Base-by-base conservation (phyloP, 805 yeast genomes). In the Scheffersomyces lignosus region DNA sequence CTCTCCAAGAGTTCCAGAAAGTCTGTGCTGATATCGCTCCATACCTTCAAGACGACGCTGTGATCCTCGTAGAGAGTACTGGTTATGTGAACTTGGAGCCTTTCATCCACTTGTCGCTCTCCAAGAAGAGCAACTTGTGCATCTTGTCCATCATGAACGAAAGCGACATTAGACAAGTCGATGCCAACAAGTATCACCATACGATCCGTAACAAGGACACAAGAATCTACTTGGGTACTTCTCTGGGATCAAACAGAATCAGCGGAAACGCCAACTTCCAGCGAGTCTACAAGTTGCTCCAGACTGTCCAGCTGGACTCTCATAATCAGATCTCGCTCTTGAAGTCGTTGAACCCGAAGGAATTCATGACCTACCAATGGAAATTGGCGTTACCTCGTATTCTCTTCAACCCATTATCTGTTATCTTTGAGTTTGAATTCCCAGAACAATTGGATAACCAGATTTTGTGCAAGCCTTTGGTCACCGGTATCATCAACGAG, bases 381-480 rank as follows among this genome's bases (percentile, higher is more conserved):
- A 81, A 83, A 55, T 71, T 86, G 38, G 90, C 95, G 1, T 71
- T 88, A 37, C 87, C 95, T 6, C 74, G 78, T 38, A 77, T 88
- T 28, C 82, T 89, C 15, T 78, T 89, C 54, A 86, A 83, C 57
- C 88, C 96, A 4, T 65, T 89, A 29, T 68, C 87, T 23, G 73
- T 89, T 16, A 52, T 87, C 8, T 80, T 90, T 51, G 96, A 88
- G 60, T 75, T 77, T 40, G 78, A 83, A 4, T 71, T 65, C 45
- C 88, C 95, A 2, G 64, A 62, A 25, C 61, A 73, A 34, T 68
- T 90, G 35, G 65, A 73, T 23, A 64, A 71, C 26, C 87, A 86
- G 57, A 83, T 88, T 31, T 69, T 89, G 43, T 91, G 95, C 18
- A 87, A 87, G 56, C 97, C 96, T 7, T 70, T 90, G 42, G 73